These are phyloP conservation scores for Termitomyces bulborhizus DNA, from an alignment of 768 basidiomycete species.

Conservation along the genomic window DNA sequence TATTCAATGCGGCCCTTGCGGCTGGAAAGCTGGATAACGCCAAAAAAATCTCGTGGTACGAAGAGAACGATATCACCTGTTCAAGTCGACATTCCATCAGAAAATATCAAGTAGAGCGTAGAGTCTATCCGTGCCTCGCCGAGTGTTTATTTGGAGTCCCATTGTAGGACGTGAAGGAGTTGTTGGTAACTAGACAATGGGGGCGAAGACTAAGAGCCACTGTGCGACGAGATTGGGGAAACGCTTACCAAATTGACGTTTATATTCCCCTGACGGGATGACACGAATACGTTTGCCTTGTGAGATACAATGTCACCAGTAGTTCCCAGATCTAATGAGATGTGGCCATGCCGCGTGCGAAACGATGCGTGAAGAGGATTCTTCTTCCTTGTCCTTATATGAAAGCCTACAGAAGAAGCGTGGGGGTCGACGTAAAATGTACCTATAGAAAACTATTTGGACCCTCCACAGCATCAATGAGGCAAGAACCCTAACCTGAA, in stretches of 20 bases:
- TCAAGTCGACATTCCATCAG: not conserved
- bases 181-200: slow-evolving; percentile 23
- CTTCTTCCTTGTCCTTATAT: slow-evolving; percentile 19
- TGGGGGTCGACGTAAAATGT: slow-evolving; percentile 36
- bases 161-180: slow-evolving; percentile 27
- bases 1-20: slow-evolving; percentile 19
- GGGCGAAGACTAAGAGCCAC: not conserved
- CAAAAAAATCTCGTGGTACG: slow-evolving; percentile 22
- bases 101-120: not conserved
- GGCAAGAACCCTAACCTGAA: slow-evolving; percentile 1
- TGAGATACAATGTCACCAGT: slow-evolving; percentile 23
- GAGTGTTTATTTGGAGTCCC: slow-evolving; percentile 29
- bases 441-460: slow-evolving; percentile 19
- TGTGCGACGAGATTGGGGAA: slow-evolving; percentile 1
- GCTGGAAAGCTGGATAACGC: slow-evolving; percentile 23
- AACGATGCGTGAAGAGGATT: slow-evolving; percentile 33
- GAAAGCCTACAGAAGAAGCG: slow-evolving; percentile 20
- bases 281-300: slow-evolving; percentile 32
- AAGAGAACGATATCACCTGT: slow-evolving; percentile 21
- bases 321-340: slow-evolving; percentile 20
- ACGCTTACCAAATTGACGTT: slow-evolving; percentile 30
- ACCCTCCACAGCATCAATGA: not conserved
- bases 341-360: slow-evolving; percentile 32
- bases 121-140: slow-evolving; percentile 21
- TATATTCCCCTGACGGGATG: slow-evolving; percentile 30